Base-by-base conservation (phyloP, 1,139 yeast genomes). In the Candida glucosophila region DNA sequence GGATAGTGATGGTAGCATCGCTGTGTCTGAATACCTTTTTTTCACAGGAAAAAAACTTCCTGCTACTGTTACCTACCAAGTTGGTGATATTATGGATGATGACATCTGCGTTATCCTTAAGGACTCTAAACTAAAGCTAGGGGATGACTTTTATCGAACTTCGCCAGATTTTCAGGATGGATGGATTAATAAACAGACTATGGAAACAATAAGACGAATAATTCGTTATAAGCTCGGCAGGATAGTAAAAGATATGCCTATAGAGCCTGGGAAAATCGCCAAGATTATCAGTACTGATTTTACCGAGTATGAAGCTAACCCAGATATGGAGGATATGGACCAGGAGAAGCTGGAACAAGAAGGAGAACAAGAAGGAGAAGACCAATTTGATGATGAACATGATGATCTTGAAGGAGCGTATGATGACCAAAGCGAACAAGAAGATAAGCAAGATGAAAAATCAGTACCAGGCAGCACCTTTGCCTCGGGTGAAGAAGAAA, bases 1-100 rank as follows among this genome's bases (percentile, higher is more conserved):
- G 11, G 30, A 46, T 4, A 37, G 34, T 17, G 25, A 34, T 17
- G 33, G 41, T 5, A 25, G 32, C 3, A 30, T 52, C 9, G 49
- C 51, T 28, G 43, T 69, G 15, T 66, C 74, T 1, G 61, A 64
- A 16, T 54, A 67, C 15, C 70, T 83, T 36, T 55, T 71, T 17
- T 90, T 90, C 52, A 78, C 80, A 37, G 98, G 97, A 3, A 57
- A 54, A 3, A 64, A 63, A 17, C 44, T 81, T 14, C 94, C 96
- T 1, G 57, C 67, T 27, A 71, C 83, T 3, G 68, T 83, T 5
- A 70, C 80, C 29, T 76, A 80, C 39, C 95, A 85, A 45, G 58
- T 90, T n/a, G 88, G 88, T 19, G 92, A 90, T 45, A 60, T 90
- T 5, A 50, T 68, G 4, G 95, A 85, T 43, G 68, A 73, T 5